phyloP scores from a whole-genome alignment of 176 grass and related monocot genomes.

The Secale cereale region DNA sequence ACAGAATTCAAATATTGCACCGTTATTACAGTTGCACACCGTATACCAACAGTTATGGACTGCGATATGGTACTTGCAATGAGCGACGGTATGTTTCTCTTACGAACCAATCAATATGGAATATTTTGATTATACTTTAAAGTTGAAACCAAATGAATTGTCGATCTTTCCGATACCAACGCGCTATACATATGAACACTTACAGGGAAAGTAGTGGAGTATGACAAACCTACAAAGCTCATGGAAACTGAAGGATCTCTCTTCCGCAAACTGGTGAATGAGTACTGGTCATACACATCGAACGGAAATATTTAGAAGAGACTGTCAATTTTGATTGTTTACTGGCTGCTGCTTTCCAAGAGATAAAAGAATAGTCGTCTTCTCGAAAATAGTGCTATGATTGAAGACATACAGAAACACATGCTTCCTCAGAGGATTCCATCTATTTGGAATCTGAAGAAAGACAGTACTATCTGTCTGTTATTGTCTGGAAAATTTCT shows the following conservation, averaged over 20 bases:
- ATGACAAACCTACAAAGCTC: slow-evolving; percentile 64
- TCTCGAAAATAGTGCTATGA: background rate
- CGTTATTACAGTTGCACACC: slow-evolving; percentile 83
- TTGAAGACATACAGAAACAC: background rate
- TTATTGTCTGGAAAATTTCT: background rate
- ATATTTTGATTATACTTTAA: background rate
- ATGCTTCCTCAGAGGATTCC: background rate
- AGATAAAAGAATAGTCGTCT: background rate
- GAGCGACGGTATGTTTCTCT: slow-evolving; percentile 59
- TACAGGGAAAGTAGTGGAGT: slow-evolving; percentile 65
- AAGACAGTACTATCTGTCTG: background rate
- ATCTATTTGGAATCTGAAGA: background rate
- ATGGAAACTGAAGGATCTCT: slow-evolving; percentile 77
- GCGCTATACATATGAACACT: background rate
- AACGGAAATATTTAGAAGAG: slow-evolving; percentile 30
- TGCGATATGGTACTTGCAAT: slow-evolving; percentile 75
- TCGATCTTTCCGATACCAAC: background rate
- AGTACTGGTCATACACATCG: slow-evolving; percentile 34
- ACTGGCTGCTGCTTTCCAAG: background rate
- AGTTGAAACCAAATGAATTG: background rate
- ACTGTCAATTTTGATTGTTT: background rate
- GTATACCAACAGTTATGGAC: slow-evolving; percentile 90
- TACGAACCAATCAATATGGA: background rate
- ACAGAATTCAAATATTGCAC: slow-evolving; percentile 75
- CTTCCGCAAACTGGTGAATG: background rate